Evolutionary conservation across 1,284 basidiomycete genomes (phyloP).

Genomic region (Apiotrichum sp.): DNA sequence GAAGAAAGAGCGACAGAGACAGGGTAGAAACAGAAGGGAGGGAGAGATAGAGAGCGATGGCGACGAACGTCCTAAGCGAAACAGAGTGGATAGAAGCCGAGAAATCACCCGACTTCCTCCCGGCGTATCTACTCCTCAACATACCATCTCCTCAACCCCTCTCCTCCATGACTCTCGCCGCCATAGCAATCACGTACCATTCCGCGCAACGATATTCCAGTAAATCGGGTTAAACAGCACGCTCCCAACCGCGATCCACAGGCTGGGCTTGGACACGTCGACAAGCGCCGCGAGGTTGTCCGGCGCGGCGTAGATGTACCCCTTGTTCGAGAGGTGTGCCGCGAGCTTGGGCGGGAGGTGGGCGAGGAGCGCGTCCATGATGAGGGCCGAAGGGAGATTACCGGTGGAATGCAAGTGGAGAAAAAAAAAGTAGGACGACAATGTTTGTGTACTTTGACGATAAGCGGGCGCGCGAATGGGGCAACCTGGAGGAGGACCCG

Average conservation of each 20-base stretch:
- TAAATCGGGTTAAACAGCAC: slow-evolving; percentile 86
- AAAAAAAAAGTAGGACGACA: too few relatives aligned
- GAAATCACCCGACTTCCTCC: background rate
- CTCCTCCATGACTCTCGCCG: too few relatives aligned
- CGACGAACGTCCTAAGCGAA: too few relatives aligned
- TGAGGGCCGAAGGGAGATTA: background rate
- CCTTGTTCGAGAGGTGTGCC: slow-evolving; percentile 14
- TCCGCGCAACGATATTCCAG: slow-evolving; percentile 92
- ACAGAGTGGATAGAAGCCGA: too few relatives aligned
- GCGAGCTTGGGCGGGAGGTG: slow-evolving; percentile 18
- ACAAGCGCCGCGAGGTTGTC: slow-evolving; percentile 21
- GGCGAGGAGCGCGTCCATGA: slow-evolving; percentile 15
- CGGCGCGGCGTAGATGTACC: slow-evolving; percentile 22
- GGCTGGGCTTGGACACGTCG: slow-evolving; percentile 60
- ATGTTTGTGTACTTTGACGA: too few relatives aligned
- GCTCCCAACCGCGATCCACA: slow-evolving; percentile 59
- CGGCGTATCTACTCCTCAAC: background rate
- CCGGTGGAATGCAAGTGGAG: too few relatives aligned
- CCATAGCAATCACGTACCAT: slow-evolving; percentile 57
- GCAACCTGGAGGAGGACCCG: too few relatives aligned
- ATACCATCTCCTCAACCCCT: too few relatives aligned
- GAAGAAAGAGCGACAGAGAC: too few relatives aligned
- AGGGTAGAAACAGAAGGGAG: too few relatives aligned
- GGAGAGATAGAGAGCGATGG: too few relatives aligned
- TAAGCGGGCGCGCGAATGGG: too few relatives aligned